A percentile compares a stretch with the other conserved stretches of the same genome.
Evolutionary conservation across 352 stramenopile species (phyloP).

Genomic region (Phytophthora megakarya): DNA sequence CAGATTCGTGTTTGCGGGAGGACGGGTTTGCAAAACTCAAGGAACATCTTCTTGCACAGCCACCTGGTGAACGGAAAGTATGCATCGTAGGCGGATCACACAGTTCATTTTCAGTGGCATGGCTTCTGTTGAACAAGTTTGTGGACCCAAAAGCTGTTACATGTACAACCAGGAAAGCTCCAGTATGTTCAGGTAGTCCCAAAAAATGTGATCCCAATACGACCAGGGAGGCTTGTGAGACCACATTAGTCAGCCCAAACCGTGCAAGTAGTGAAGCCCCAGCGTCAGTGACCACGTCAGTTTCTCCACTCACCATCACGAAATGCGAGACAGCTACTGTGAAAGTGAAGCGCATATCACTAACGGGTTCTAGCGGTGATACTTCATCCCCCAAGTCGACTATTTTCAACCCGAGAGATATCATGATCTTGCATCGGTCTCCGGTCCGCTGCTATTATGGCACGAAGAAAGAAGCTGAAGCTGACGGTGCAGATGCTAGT

Average conservation of each 20-base stretch:
- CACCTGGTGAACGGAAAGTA: slow-evolving; percentile 56
- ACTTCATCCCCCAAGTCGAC: slow-evolving; percentile 10
- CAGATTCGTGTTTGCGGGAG: slow-evolving; percentile 66
- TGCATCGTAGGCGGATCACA: slow-evolving; percentile 86
- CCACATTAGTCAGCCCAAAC: slow-evolving; percentile 6
- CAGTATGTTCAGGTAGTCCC: slow-evolving; percentile 3
- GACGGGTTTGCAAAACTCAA: slow-evolving; percentile 63
- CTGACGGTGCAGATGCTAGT: slow-evolving; percentile 61
- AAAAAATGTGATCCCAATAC: slow-evolving; percentile 17
- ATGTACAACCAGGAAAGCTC: slow-evolving; percentile 4
- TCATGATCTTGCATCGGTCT: slow-evolving; percentile 81
- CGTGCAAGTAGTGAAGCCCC: slow-evolving; percentile 19
- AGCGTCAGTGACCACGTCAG: slow-evolving; percentile 10
- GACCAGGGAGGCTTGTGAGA: slow-evolving; percentile 17
- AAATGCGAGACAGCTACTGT: slow-evolving; percentile 20
- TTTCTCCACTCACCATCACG: slow-evolving; percentile 19
- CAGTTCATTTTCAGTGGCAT: slow-evolving; percentile 85
- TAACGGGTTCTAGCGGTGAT: slow-evolving; percentile 11
- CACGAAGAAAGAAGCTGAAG: slow-evolving; percentile 79
- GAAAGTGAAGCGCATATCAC: slow-evolving; percentile 27
- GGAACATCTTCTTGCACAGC: slow-evolving; percentile 39
- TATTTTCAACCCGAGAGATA: slow-evolving; percentile 72
- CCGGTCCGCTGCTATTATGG: slow-evolving; percentile 82
- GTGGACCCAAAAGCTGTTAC: slow-evolving; percentile 27
- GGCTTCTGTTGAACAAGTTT: slow-evolving; percentile 77